A percentile compares a stretch with the other conserved stretches of the same genome.
phyloP scores from a whole-genome alignment of 495 filamentous ascomycete genomes.

The Tuber magnatum region DNA sequence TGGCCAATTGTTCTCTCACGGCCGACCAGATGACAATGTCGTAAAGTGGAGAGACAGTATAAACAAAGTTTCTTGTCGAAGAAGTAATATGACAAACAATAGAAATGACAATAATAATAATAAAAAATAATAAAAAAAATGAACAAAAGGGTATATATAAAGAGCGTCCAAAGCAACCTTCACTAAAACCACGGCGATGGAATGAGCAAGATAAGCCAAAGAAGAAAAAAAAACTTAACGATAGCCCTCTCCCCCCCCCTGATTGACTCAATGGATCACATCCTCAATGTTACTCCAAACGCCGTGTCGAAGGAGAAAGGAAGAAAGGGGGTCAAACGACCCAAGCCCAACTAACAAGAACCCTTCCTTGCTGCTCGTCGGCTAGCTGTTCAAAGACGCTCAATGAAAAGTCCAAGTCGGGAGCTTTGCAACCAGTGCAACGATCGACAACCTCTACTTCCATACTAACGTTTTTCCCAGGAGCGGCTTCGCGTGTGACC shows the following conservation, averaged over 20 bases:
- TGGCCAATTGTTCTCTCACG: not conserved
- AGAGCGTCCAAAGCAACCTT: not conserved
- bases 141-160: slow-evolving; percentile 1
- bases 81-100: not conserved
- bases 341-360: slow-evolving; percentile 64
- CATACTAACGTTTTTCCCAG: slow-evolving; percentile 45
- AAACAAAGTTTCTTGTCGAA: not conserved
- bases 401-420: slow-evolving; percentile 61
- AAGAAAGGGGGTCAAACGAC: slow-evolving; percentile 36
- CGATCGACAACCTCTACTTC: slow-evolving; percentile 69
- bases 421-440: slow-evolving; percentile 57
- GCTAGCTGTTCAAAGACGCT: slow-evolving; percentile 57
- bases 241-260: not conserved
- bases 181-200: not conserved
- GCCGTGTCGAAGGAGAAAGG: not conserved
- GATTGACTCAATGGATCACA: not conserved
- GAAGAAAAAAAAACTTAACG: not conserved
- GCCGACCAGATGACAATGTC: not conserved
- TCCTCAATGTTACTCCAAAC: not conserved
- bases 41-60: not conserved
- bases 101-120: not conserved
- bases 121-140: not conserved
- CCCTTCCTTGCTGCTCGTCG: slow-evolving; percentile 51
- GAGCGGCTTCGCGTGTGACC: slow-evolving; percentile 46
- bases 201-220: not conserved